Evolutionary conservation across 768 basidiomycete species (phyloP), one percentile per base, ranked within the genome.

Genomic region (Asterophora lycoperdoides): DNA sequence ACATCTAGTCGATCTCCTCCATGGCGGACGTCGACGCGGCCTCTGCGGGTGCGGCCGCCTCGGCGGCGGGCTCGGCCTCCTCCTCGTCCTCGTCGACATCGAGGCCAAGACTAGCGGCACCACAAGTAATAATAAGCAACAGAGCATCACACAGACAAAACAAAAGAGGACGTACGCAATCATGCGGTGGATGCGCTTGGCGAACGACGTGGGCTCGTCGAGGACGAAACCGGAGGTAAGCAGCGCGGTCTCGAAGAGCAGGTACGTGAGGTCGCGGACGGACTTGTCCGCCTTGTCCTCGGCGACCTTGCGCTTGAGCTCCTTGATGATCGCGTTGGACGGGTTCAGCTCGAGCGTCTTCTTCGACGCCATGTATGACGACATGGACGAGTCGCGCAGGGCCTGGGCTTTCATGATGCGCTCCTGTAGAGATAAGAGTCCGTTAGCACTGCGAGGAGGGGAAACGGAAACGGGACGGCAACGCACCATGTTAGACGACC

Each of bases 391-490:
- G 68, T 95, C 93, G 55, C 93, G 89, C 48, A 95, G 83, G 26
- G 94, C 94, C 72, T 98, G 94, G 10, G 95, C 93, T 74, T 95
- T 95, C 95, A 98, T 97, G 77, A 97, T 96, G 70, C 94, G 86
- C 70, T 94, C 89, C 83, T 84, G 58, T 36, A 61, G 38, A 29
- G 50, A 20, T 41, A 34, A 28, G 26, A 30, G 3, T 44, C 9
- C 17, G 43, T 17, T 8, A 3, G 11, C 44, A 17, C 7, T 4
- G 23, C 23, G 48, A 13, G 52, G 20, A 30, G 23, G 23, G 23
- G 23, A 23, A 23, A 23, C 3, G 23, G 23, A 23, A 23, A 23
- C 23, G 23, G 3, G 6, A 23, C 23, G 23, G 3, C 23, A 23
- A 68, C 78, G 39, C 55, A 84, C 88, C 95, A 98, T 98, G 80